A percentile compares a stretch with the other conserved stretches of the same genome.
Evolutionary conservation across 148 eudicot genomes (phyloP).

Genomic region (Polygonum aviculare): DNA sequence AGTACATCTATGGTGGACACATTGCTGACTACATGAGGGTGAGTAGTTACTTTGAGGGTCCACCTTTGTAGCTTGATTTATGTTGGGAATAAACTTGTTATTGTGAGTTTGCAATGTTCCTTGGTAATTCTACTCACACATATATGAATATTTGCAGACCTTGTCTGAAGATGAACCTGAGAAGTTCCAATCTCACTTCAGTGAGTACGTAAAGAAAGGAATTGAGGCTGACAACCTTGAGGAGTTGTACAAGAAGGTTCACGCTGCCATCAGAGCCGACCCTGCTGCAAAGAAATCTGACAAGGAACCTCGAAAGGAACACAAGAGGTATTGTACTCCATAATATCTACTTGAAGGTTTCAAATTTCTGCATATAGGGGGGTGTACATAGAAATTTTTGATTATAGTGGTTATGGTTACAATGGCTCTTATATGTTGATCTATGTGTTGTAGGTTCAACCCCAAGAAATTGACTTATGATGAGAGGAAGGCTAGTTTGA

Average conservation of each 20-base stretch:
- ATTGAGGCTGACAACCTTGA: slow-evolving; percentile 10
- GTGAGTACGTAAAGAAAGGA: slow-evolving; percentile 14
- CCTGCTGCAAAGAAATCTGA: slow-evolving; percentile 14
- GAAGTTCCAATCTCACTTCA: slow-evolving; percentile 15
- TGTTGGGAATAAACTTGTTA: too few relatives aligned
- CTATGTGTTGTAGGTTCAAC: slow-evolving; percentile 39
- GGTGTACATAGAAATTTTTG: too few relatives aligned
- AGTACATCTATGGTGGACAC: slow-evolving; percentile 79
- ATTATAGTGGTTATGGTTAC: not conserved
- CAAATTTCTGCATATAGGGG: too few relatives aligned
- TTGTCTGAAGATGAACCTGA: slow-evolving; percentile 14
- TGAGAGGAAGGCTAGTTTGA: slow-evolving; percentile 59
- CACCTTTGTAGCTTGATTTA: not conserved
- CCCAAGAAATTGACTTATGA: slow-evolving; percentile 73
- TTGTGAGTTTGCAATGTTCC: not conserved
- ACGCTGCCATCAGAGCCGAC: slow-evolving; percentile 18
- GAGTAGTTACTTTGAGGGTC: too few relatives aligned
- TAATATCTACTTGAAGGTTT: not conserved
- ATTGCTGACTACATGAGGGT: slow-evolving; percentile 74
- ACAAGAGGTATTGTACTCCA: slow-evolving; percentile 8
- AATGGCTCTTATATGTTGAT: not conserved
- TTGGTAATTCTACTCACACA: not conserved
- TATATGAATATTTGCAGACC: not conserved
- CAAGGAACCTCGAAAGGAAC: slow-evolving; percentile 11
- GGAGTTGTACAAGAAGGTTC: slow-evolving; percentile 18